Percentiles rank a stretch among this genome's conserved stretches.
phyloP scores from a whole-genome alignment of 2,329 filamentous ascomycete genomes.

The Monilinia fructicola region DNA sequence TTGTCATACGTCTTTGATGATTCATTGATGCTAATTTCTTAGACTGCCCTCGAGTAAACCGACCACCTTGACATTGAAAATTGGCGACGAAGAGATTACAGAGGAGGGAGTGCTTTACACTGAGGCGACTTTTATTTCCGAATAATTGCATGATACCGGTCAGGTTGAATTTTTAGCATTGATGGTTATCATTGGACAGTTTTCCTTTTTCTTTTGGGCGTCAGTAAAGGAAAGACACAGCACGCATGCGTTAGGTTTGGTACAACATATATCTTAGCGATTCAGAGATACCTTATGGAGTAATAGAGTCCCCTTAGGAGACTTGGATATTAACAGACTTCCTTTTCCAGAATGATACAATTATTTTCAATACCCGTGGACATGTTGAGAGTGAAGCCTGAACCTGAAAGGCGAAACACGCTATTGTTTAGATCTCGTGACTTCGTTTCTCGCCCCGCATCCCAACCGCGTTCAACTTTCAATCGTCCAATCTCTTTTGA shows the following conservation, averaged over 20 bases:
- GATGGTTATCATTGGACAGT: constrained; percentile 19
- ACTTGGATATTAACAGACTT: not conserved
- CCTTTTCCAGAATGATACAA: not conserved
- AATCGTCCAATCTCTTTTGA: not conserved
- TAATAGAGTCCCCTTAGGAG: constrained; percentile 5
- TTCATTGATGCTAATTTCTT: constrained; percentile 32
- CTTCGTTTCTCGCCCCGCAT: not conserved
- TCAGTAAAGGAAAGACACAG: constrained; percentile 34
- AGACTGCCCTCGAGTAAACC: constrained; percentile 67
- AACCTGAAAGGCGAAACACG: not conserved
- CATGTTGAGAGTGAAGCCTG: not conserved
- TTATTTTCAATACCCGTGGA: not conserved
- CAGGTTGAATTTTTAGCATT: not conserved
- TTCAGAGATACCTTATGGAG: not conserved
- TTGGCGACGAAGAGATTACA: constrained; percentile 73
- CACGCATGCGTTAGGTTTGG: constrained; percentile 37
- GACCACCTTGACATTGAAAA: constrained; percentile 76
- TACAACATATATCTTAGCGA: not conserved
- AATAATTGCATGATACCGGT: constrained; percentile 29
- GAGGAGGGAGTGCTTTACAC: constrained; percentile 80
- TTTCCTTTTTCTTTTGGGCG: constrained; percentile 29
- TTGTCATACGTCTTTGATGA: constrained; percentile 37
- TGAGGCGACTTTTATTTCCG: constrained; percentile 96
- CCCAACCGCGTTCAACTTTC: constrained; percentile 3
- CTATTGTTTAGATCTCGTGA: not conserved